Evolutionary conservation across 306 rosid genomes (phyloP).

Genomic region (Malus domestica): ASM211411v1 NC_041792.1:13563907-13564406

Average conservation of each 20-base stretch:
- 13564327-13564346: slow-evolving; percentile 21
- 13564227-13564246: slow-evolving; percentile 39
- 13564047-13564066: slow-evolving; percentile 23
- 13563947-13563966: slow-evolving; percentile 45
- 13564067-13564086: slow-evolving; percentile 25
- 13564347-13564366: slow-evolving; percentile 30
- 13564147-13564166: slow-evolving; percentile 92
- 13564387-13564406: slow-evolving; percentile 13
- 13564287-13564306: slow-evolving; percentile 14
- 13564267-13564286: slow-evolving; percentile 16
- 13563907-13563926: slow-evolving; percentile 40
- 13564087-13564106: slow-evolving; percentile 35
- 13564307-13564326: slow-evolving; percentile 24
- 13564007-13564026: slow-evolving; percentile 45
- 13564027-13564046: slow-evolving; percentile 37
- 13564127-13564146: slow-evolving; percentile 43
- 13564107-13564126: slow-evolving; percentile 54
- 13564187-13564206: slow-evolving; percentile 47
- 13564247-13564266: slow-evolving; percentile 20
- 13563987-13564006: slow-evolving; percentile 37
- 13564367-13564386: slow-evolving; percentile 31
- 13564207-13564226: slow-evolving; percentile 44
- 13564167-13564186: slow-evolving; percentile 99
- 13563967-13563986: slow-evolving; percentile 44
- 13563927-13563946: slow-evolving; percentile 15